Conservation (phyloP, 2,329 filamentous ascomycete genomes). For the Tothia fuscella region DNA sequence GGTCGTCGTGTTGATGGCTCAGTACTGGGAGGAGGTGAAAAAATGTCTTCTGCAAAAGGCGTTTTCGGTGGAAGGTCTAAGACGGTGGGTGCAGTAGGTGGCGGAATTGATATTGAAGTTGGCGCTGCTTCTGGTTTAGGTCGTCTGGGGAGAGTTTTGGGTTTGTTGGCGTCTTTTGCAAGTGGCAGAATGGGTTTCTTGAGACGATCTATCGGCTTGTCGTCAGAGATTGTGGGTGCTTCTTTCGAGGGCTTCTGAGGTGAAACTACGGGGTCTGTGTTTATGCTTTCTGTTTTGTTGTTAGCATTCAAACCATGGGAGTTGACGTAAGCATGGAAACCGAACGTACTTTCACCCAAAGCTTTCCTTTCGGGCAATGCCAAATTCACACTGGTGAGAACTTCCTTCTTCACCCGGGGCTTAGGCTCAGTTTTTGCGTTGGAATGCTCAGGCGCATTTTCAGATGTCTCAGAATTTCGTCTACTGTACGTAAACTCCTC, state of each 20-base stretch:
- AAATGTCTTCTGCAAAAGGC: constrained; percentile 23
- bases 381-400: constrained; percentile 2
- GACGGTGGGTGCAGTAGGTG: not conserved
- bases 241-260: constrained; percentile 27
- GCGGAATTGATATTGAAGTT: not conserved
- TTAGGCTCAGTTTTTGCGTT: not conserved
- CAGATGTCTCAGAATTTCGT: constrained; percentile 14
- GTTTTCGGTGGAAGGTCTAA: constrained; percentile 25
- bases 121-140: too few species aligned
- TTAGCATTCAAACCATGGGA: not conserved
- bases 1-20: constrained; percentile 24
- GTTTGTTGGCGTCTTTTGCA: not conserved
- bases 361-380: constrained; percentile 9
- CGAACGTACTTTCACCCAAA: constrained; percentile 8
- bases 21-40: constrained; percentile 33
- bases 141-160: too few species aligned
- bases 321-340: too few species aligned
- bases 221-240: not conserved
- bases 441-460: not conserved
- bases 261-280: constrained; percentile 33
- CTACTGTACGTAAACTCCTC: constrained; percentile 38
- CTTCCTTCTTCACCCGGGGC: not conserved
- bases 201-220: constrained; percentile 4
- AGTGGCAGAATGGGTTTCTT: constrained; percentile 2
- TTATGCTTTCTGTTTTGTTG: constrained; percentile 36